Base-by-base conservation (phyloP, 1,139 yeast species). In the Arxiozyma heterogenica region DNA sequence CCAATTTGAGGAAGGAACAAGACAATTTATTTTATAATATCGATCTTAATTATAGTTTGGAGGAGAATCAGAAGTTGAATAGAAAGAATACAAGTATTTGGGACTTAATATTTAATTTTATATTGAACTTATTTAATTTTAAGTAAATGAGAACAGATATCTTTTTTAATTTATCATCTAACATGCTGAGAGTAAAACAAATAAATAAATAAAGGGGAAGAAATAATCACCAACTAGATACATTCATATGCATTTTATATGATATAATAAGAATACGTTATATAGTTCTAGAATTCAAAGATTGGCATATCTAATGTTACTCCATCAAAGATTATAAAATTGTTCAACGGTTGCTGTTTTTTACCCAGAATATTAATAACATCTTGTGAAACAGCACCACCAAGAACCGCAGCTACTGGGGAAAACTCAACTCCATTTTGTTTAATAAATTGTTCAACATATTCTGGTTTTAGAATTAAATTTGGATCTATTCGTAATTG, bases 321-420 rank as follows among this genome's bases (percentile, higher is more conserved):
- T 17, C 93, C 91, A 72, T 91, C 96, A 51, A 90, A 76, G 0
- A 93, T 71, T 60, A 87, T 76, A 51, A 87, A 76, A 68, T 94
- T 93, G 65, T 89, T 91, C 45, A 91, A 76, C 1, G 98, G 96
- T 53, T 83, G 77, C 61, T 87, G 91, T 61, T 84, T 82, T 59
- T 80, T 80, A 52, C 95, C 85, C 55, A 93, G 72, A 53, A 78
- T 82, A 69, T 93, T 95, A 48, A 93, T 86, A 11, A 90, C 85
- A 67, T 93, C 97, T 69, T 93, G 99, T 1, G 95, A 88, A 42
- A 93, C 71, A 3, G 88, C 78, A 0, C 98, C 98, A 11, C 98
- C 98, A 11, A 93, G 65, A 1, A 93, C 80, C 0, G 98, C 95
- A 11, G 95, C 83, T 0, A 85, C 83, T 0, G 98, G 96, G 2